Conservation (phyloP, 164 flowering plant species). For the Malania oleifera region DNA sequence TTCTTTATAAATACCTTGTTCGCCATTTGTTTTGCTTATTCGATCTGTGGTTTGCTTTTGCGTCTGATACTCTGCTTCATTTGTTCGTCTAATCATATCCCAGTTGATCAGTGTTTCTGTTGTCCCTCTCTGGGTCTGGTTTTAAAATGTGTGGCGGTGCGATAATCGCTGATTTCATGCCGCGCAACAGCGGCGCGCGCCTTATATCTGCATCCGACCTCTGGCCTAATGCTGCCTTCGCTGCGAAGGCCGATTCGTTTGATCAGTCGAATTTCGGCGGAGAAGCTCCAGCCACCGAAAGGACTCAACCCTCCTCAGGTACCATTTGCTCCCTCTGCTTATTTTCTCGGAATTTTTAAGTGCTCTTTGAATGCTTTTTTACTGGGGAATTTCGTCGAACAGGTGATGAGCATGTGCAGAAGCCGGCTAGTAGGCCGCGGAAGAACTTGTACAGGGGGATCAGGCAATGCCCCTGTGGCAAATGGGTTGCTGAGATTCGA, state of each 20-base stretch:
- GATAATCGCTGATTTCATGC: constrained; percentile 37
- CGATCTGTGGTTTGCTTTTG: no score
- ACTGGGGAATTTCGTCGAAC: constrained; percentile 13
- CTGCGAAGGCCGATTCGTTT: constrained; percentile 10
- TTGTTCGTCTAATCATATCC: no score
- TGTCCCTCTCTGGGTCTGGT: not conserved
- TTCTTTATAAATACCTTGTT: no score
- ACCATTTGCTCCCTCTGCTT: not conserved
- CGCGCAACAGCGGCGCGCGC: constrained; percentile 25
- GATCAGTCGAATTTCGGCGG: not conserved
- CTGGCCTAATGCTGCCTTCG: constrained; percentile 38
- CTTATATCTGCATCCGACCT: constrained; percentile 30
- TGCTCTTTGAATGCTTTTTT: not conserved
- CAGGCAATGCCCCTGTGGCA: constrained; percentile 90
- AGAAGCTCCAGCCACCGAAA: constrained; percentile 8
- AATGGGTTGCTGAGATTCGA: constrained; percentile 97
- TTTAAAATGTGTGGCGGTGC: constrained; percentile 83
- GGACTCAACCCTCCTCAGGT: constrained; percentile 31
- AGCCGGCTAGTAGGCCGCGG: constrained; percentile 44
- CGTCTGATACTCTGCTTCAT: no score
- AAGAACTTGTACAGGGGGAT: constrained; percentile 90
- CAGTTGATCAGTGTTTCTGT: no score
- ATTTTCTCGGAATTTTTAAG: no score
- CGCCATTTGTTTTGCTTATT: no score
- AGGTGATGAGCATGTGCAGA: constrained; percentile 27